These are phyloP conservation scores for Tylopilus sp. DNA, from an alignment of 1,284 basidiomycete genomes.

Conservation along the genomic window DNA sequence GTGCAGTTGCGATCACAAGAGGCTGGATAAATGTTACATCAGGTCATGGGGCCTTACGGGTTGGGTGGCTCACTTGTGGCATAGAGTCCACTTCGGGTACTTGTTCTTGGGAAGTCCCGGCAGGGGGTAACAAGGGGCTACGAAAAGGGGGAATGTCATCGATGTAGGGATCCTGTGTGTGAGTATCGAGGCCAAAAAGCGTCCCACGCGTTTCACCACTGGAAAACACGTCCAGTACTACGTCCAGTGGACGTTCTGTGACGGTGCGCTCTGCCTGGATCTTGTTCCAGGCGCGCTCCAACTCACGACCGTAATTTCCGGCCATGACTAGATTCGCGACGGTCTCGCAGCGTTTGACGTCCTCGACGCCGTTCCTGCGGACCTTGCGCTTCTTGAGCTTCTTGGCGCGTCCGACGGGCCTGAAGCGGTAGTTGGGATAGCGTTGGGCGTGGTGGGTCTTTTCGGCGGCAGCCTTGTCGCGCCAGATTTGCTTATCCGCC, in stretches of 20 bases:
- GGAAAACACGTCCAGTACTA: neutral
- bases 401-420: conserved; percentile 43
- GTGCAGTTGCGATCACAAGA: neutral
- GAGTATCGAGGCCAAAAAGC: neutral
- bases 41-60: neutral
- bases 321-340: conserved; percentile 52
- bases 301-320: conserved; percentile 50
- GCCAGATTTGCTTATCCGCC: conserved; percentile 47
- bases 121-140: conserved; percentile 37
- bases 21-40: conserved; percentile 11
- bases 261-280: conserved; percentile 23
- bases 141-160: conserved; percentile 29
- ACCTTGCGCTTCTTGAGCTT: conserved; percentile 47
- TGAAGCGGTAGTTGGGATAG: conserved; percentile 57
- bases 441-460: conserved; percentile 53
- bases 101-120: neutral
- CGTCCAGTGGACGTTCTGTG: neutral
- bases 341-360: conserved; percentile 47
- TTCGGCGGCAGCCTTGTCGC: conserved; percentile 51
- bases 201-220: neutral
- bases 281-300: conserved; percentile 45
- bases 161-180: neutral
- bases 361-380: conserved; percentile 46
- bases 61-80: conserved; percentile 16
- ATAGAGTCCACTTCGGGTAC: neutral